Base-by-base conservation (phyloP, 2,329 filamentous ascomycete species). In the Exserohilum rostratum region DNA sequence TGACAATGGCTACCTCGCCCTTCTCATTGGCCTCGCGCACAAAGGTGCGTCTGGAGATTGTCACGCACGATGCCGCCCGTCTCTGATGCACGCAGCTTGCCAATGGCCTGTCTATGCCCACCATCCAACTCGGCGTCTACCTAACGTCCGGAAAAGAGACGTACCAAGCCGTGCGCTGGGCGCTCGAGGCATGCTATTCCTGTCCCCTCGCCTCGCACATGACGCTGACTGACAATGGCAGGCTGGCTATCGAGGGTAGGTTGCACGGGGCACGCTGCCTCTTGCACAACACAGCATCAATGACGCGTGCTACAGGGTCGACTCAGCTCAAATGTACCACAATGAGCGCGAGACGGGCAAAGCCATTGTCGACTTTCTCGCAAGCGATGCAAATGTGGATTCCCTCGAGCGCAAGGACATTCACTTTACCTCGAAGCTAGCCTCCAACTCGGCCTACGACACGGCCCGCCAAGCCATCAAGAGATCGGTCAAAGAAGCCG, bases 341-440 rank as follows among this genome's bases (percentile, higher is more conserved):
- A 95, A 95, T 58, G 91, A 95, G 74, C 79, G 79, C 31, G 83
- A 90, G 62, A 85, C 87, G 12, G 90, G 90, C 1, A 77, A 80
- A 29, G 87, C 88, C 7, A 88, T 95, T 58, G 71, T 72, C 2
- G 76, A 80, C 17, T 90, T 84, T 62, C 75, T 90, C 3, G 66
- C 74, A 33, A 76, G 76, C 47, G 68, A 65, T 2, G 75, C 77
- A 11, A 85, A 85, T 58, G 77, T 73, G 0, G 65, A 78, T 0
- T 80, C 78, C 0, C 71, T 91, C 25, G 82, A 79, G 59, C 83
- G 90, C 5, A 83, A 87, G 52, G 86, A 93, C 66, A 79, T 95
- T 48, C 90, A 90, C 74, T 93, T 90, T 72, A 95, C 90, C 0
- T 89, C 87, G 31, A 96, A 95, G 77, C 81, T 95, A 12, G 86